Evolutionary conservation across 108 stramenopile genomes (phyloP), one percentile per base, ranked within the genome.

Genomic region (Cyclotella choctawhatcheeana): DNA sequence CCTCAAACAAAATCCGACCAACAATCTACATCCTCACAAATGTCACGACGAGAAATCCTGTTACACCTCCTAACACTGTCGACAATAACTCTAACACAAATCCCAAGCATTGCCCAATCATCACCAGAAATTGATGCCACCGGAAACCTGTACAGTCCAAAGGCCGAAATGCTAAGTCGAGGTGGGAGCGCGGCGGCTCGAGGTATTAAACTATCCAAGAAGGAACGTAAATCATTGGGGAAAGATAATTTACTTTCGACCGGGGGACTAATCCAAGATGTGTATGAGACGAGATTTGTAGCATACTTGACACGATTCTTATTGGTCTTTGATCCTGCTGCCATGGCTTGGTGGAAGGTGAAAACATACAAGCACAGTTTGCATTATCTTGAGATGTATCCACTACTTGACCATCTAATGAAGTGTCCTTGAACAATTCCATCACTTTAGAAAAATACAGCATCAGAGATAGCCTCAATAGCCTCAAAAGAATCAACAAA

Each of bases 281-380:
- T 95, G 2, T 95, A 95, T 82, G 85, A 85, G 54, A 84, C 89
- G 4, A 59, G 91, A 33, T 95, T 95, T 63, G 84, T 93, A 33
- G 78, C 90, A 17, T 95, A 95, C 72, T 80, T 95, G 31, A 75
- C 90, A 22, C 73, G 94, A 37, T 95, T 95, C 67, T 64, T 95
- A 35, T 77, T 95, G 20, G 85, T 78, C n/a, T 91, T 85, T 79
- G 94, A 95, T 82, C 86, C 88, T 20, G 74, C 94, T 8, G 87
- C 89, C 0, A 71, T 54, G 22, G 84, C 87, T 13, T 95, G 89
- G 89, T 95, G 91, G 91, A 48, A 73, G 73, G 59, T 53, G 62
- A 62, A 51, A 24, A 29, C n/a, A 55, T 20, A n/a, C 2, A 4
- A 25, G 4, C 13, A n/a, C n/a, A 26, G 25, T 10, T 37, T 40